Evolutionary conservation across 371 early-diverging fungal species (phyloP), one percentile per base, ranked within the genome.

Genomic region (Furculomyces boomerangus): DNA sequence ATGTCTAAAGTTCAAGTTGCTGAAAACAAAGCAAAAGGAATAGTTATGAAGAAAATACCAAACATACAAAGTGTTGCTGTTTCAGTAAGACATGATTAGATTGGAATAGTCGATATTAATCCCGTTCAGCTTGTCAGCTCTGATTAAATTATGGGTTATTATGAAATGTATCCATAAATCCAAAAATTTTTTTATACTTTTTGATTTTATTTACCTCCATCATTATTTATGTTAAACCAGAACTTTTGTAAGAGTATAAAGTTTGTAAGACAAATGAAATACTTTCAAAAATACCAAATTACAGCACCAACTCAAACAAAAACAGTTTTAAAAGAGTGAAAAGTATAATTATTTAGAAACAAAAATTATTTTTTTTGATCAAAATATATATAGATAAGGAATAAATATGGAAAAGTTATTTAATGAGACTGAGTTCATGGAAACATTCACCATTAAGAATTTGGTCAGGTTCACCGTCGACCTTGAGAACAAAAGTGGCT

Each of bases 381-480:
- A 10, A 16, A 10, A 35, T 35, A 35, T 35, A 10, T 35, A 35
- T 35, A 35, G 16, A 10, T 10, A 35, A 35, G 16, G 35, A 35
- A 16, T 16, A 16, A 35, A 10, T 35, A 35, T 35, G 35, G 7
- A 53, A 50, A 49, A 43, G 22, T 44, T 60, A 69, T 44, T 69
- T 55, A 53, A 70, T 58, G 43, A 66, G 49, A 10, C 66, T 70
- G 25, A 76, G 70, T 60, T 86, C 86, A 64, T 81, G 78, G 71
- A 80, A 80, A 29, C 78, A 71, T 32, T 67, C 65, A 31, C 86
- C 85, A 35, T 67, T 66, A 16, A 81, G 50, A 31, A 62, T 60
- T 56, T 73, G 63, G 48, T 69, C 76, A 49, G 80, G 77, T 27
- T 78, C 81, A 32, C 81, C 88, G 27, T 86, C 67, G 10, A 72